Conservation (phyloP, 169 alveolate species). For the Plasmodium cynomolgi region DNA sequence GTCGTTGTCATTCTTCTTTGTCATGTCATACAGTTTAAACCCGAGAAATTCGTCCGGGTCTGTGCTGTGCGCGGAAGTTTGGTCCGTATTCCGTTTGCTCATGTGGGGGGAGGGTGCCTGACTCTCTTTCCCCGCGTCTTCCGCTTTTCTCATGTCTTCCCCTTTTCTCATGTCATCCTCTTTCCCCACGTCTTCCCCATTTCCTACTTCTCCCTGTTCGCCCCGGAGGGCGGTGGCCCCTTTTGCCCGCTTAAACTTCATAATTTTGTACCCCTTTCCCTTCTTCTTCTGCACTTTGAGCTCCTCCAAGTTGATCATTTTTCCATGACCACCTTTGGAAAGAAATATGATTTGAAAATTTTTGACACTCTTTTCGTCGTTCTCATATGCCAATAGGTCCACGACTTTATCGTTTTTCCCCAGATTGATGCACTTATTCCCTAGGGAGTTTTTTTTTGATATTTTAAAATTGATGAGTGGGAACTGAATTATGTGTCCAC, state of each 20-base stretch:
- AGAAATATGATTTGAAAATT: conserved; percentile 46
- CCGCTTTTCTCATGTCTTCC: not conserved
- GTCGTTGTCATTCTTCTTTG: conserved; percentile 55
- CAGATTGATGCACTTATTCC: conserved; percentile 60
- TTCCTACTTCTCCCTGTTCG: not conserved
- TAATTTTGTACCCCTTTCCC: conserved; percentile 68
- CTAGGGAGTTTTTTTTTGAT: conserved; percentile 54
- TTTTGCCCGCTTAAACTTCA: conserved; percentile 48
- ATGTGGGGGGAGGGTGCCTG: not conserved
- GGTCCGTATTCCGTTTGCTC: not conserved
- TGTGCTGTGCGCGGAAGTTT: not conserved
- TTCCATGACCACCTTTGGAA: conserved; percentile 64
- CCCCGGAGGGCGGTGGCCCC: not conserved
- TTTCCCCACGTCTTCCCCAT: not conserved
- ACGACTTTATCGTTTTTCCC: conserved; percentile 57
- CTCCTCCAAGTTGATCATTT: conserved; percentile 59
- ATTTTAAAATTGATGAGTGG: conserved; percentile 64
- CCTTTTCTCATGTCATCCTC: too few relatives aligned
- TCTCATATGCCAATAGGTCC: conserved; percentile 51
- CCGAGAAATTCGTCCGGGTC: conserved; percentile 61
- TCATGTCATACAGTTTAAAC: conserved; percentile 46
- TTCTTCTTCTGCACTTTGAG: conserved; percentile 56
- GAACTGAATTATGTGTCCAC: conserved; percentile 64
- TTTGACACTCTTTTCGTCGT: conserved; percentile 11
- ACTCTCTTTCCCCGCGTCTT: not conserved